These are phyloP conservation scores for Saccharomyces kudriavzevii DNA, from an alignment of 805 yeast species.

Conservation along the genomic window DNA sequence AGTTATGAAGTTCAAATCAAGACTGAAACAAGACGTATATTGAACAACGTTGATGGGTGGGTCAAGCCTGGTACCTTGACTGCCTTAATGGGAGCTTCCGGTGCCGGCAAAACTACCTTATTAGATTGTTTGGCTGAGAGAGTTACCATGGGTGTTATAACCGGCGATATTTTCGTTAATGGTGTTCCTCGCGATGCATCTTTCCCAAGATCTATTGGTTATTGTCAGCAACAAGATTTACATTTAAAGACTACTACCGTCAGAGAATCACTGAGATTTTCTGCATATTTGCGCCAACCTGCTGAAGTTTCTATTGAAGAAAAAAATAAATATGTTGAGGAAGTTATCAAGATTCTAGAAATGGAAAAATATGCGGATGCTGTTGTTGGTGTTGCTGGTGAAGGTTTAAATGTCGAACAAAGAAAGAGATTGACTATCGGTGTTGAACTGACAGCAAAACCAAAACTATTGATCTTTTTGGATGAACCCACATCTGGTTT, in stretches of 20 bases:
- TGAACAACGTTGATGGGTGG: slow-evolving; percentile 69
- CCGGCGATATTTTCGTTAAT: slow-evolving; percentile 60
- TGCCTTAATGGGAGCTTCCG: slow-evolving; percentile 71
- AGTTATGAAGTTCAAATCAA: slow-evolving; percentile 63
- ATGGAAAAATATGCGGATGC: slow-evolving; percentile 63
- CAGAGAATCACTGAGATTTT: slow-evolving; percentile 60
- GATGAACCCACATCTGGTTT: slow-evolving; percentile 67
- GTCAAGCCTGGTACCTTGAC: slow-evolving; percentile 77
- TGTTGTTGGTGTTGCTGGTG: slow-evolving; percentile 66
- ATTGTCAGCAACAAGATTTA: slow-evolving; percentile 71
- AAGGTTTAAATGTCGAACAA: slow-evolving; percentile 57
- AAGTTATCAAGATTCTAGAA: slow-evolving; percentile 53
- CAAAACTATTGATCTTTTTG: slow-evolving; percentile 49
- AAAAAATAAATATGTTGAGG: slow-evolving; percentile 58
- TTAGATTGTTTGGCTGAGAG: slow-evolving; percentile 65
- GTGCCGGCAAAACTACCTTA: slow-evolving; percentile 75
- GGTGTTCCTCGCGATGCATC: slow-evolving; percentile 53
- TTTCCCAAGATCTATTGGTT: slow-evolving; percentile 57
- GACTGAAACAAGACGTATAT: slow-evolving; percentile 49
- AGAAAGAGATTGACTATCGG: slow-evolving; percentile 57
- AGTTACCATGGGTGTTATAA: slow-evolving; percentile 60
- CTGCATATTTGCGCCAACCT: slow-evolving; percentile 65
- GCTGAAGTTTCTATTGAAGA: slow-evolving; percentile 41
- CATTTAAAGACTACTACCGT: slow-evolving; percentile 61
- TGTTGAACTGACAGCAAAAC: slow-evolving; percentile 60